phyloP scores from a whole-genome alignment of 768 basidiomycete genomes.

The Tylopilus rubrobrunneus region DNA sequence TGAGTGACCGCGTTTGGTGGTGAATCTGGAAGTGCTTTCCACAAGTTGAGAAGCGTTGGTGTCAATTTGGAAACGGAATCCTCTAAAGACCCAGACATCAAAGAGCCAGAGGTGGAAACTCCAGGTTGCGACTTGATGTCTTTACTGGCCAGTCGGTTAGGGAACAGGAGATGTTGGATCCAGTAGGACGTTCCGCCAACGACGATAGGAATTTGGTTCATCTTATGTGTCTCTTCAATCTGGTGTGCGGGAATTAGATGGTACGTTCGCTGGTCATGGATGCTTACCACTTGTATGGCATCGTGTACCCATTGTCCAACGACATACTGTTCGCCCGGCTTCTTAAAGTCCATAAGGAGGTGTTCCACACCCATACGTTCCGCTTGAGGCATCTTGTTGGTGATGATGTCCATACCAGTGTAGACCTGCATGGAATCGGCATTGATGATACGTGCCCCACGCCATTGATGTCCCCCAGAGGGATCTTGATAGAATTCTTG shows the following conservation, averaged over 20 bases:
- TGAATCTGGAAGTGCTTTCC: conserved; percentile 53
- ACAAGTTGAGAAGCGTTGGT: conserved; percentile 45
- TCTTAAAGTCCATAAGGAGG: conserved; percentile 83
- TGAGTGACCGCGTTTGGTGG: conserved; percentile 54
- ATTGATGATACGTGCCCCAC: conserved; percentile 78
- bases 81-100: conserved; percentile 36
- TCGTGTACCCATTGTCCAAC: conserved; percentile 88
- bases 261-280: background rate
- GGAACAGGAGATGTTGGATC: conserved; percentile 94
- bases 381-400: conserved; percentile 80
- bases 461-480: conserved; percentile 38
- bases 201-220: conserved; percentile 73
- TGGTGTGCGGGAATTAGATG: conserved; percentile 26
- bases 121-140: conserved; percentile 12
- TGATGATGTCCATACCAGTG: conserved; percentile 84
- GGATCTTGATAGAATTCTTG: conserved; percentile 21
- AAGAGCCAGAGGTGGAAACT: background rate
- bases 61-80: conserved; percentile 44
- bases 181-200: conserved; percentile 98
- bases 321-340: conserved; percentile 82
- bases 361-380: conserved; percentile 85
- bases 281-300: conserved; percentile 68
- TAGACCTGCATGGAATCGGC: conserved; percentile 99
- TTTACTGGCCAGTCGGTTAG: conserved; percentile 54
- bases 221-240: conserved; percentile 71